Evolutionary conservation across 1,139 yeast genomes (phyloP).

Genomic region (Pichia sp.): DNA sequence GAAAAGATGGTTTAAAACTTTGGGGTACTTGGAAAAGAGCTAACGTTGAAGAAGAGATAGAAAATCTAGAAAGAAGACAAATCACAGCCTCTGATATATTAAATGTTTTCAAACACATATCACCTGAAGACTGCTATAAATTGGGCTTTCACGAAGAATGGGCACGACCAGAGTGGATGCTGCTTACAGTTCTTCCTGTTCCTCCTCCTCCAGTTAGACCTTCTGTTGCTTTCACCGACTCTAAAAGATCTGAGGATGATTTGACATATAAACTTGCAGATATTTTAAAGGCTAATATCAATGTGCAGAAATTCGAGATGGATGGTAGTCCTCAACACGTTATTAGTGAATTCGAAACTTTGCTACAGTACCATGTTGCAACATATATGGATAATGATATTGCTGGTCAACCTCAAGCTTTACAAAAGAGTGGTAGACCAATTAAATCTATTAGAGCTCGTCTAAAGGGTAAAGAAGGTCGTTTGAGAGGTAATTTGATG

Average conservation of each 20-base stretch:
- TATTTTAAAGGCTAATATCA: conserved; percentile 90
- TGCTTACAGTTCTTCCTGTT: conserved; percentile 94
- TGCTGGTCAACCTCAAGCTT: conserved; percentile 99
- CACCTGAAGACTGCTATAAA: conserved; percentile 70
- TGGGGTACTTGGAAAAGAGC: conserved; percentile 98
- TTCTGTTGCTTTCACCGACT: conserved; percentile 93
- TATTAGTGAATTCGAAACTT: conserved; percentile 89
- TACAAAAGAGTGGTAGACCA: conserved; percentile 98
- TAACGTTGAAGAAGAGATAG: conserved; percentile 68
- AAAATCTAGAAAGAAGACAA: conserved; percentile 88
- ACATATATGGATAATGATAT: conserved; percentile 99
- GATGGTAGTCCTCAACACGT: conserved; percentile 99
- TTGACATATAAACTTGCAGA: conserved; percentile 96
- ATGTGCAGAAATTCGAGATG: conserved; percentile 91
- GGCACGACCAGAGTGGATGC: conserved; percentile 98
- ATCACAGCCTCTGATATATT: conserved; percentile 84
- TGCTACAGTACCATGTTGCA: conserved; percentile 97
- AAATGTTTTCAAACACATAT: conserved; percentile 86
- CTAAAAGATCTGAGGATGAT: conserved; percentile 99
- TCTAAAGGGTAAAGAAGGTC: conserved; percentile 98
- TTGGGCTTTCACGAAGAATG: conserved; percentile 92
- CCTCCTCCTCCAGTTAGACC: conserved; percentile 99
- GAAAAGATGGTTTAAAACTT: conserved; percentile 90
- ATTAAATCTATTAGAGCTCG: conserved; percentile 98
- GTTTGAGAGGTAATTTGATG: conserved; percentile 97